Base-by-base conservation (phyloP, 208 protist genomes). In the Histomonas meleagridis region DNA sequence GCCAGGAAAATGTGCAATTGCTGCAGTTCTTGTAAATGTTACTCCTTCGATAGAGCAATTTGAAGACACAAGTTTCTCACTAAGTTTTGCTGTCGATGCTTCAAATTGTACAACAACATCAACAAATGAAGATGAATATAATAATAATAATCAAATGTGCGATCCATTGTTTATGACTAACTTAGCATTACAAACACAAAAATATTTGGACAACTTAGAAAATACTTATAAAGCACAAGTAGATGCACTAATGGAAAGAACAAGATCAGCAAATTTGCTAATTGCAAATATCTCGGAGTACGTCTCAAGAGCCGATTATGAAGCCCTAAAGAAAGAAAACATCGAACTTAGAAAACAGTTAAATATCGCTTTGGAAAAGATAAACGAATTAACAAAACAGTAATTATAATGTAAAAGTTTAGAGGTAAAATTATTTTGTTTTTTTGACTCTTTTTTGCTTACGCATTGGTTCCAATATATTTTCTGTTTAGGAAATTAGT, bases 261-360 rank as follows among this genome's bases (percentile, higher is more conserved):
- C 65, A 16, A 72, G 65, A 43, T 72, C 32, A 26, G 12, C 32
- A 35, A 72, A 72, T 28, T 43, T 26, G 18, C 32, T 72, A 43
- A 43, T 43, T 43, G 12, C 65, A 43, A 32, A 72, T 16, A 43
- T 72, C 7, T 72, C 65, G 14, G 65, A 72, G 5, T 43, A 26
- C 3, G 65, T 72, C 10, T 32, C 65, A 12, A 1, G 65, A 23
- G 65, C 32, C 5, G 32, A 72, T 43, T 72, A 72, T 72, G 65
- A 43, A 43, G 65, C 65, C 0, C n/a, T 72, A 18, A 26, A 72
- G 32, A 72, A 72, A 16, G 65, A 72, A 72, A 72, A 72, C 18
- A 72, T 18, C 18, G 65, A 72, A n/a, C 65, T 72, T 72, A 72
- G 65, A n/a, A 32, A 72, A 72, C 65, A 72, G n/a, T 32, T 72